phyloP scores from a whole-genome alignment of 257 asterid genomes.

The Leptodermis oblonga region DNA sequence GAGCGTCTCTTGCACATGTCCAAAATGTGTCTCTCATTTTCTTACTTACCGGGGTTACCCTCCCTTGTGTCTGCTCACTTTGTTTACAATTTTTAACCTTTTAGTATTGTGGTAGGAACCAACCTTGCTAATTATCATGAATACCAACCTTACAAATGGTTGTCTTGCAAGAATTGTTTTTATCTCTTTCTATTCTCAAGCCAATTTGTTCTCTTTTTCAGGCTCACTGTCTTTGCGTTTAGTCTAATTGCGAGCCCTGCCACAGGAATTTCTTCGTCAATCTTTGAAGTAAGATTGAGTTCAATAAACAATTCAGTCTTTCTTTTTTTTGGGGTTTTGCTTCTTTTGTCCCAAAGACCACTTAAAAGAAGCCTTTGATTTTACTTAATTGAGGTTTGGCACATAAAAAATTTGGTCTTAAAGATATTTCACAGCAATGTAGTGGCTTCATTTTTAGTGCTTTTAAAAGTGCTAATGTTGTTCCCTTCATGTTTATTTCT shows the following conservation, averaged over 20 bases:
- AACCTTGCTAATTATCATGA: not conserved
- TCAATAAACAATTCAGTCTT: no score
- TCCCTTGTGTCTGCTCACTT: not conserved
- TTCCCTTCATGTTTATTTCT: not conserved
- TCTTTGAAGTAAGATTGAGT: conserved; percentile 31
- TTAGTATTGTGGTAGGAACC: not conserved
- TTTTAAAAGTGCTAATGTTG: not conserved
- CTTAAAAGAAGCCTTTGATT: no score
- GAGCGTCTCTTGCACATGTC: not conserved
- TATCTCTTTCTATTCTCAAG: not conserved
- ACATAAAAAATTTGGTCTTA: no score
- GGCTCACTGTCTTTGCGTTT: conserved; percentile 36
- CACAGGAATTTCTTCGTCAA: conserved; percentile 27
- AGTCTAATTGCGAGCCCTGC: conserved; percentile 37
- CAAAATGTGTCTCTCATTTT: not conserved
- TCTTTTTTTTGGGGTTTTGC: no score
- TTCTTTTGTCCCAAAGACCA: no score
- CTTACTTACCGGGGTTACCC: not conserved
- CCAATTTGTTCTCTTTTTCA: conserved; percentile 19
- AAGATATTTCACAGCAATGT: not conserved
- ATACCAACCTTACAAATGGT: not conserved
- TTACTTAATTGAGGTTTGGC: not conserved
- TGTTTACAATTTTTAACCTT: not conserved
- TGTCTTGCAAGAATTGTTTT: not conserved
- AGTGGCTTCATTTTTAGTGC: not conserved